Base-by-base conservation (phyloP, 2,329 filamentous ascomycete genomes). In the Lachnellula subtilissima region DNA sequence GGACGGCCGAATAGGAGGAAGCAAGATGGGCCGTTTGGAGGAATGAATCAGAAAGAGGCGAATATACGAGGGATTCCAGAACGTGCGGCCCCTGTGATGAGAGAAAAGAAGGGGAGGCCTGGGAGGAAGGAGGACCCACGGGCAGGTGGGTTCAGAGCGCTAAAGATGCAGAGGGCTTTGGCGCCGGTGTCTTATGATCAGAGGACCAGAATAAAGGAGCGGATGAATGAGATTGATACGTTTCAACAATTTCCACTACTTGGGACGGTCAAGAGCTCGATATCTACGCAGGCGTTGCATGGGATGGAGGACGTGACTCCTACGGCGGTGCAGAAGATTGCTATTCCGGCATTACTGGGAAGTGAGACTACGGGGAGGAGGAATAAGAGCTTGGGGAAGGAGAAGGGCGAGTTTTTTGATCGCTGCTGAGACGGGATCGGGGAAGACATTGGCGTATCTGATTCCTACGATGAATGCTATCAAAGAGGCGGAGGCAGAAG, bases 401-500 rank as follows among this genome's bases (percentile, higher is more conserved):
- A 62, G 66, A 39, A 62, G 59, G 73, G 74, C 57, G 81, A 76
- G 74, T 97, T 90, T 90, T 68, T 79, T 99, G 12, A 78, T 99
- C 50, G 94, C 94, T 4, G 94, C 94, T 11, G 94, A 99, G 76
- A 99, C 94, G 0, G 94, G 94, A 12, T 97, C 94, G 0, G 94
- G 94, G 58, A 99, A 99, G 77, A 99, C 94, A 1, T 77, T 99
- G 59, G 91, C 94, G 8, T 99, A 99, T 69, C 76, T 97, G 5
- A 74, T 97, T 5, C 95, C 94, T 0, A 81, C 87, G 15, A 78
- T 99, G 52, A 85, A 99, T 72, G 88, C 89, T 8, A 73, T 99
- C 65, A 99, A 99, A 74, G 76, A 83, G 36, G 85, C 84, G 5
- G 89, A 93, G 68, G 76, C 78, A 0, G 71, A 75, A 12, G 87